Evolutionary conservation across 1,284 basidiomycete species (phyloP).

Genomic region (Apiotrichum montevideense): DNA sequence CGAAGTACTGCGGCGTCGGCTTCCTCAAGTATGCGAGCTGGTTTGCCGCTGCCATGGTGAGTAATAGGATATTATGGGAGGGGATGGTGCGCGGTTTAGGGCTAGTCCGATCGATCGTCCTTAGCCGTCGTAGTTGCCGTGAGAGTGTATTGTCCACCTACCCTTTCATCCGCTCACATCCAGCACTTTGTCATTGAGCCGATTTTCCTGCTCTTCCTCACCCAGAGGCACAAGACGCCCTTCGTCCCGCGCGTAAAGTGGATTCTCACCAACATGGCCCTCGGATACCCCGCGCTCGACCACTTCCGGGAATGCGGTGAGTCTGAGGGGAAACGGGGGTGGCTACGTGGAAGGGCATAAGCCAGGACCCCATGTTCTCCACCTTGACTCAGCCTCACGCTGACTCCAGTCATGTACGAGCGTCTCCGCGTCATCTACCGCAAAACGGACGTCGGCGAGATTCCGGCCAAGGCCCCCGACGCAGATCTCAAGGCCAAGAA

Average conservation of each 20-base stretch:
- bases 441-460: slow-evolving; percentile 32
- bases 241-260: slow-evolving; percentile 21
- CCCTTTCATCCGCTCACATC: too few species aligned
- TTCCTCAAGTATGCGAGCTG: slow-evolving; percentile 15
- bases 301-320: slow-evolving; percentile 34
- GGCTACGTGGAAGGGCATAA: too few species aligned
- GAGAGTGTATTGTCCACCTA: too few species aligned
- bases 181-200: slow-evolving; percentile 23
- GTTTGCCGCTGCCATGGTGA: slow-evolving; percentile 26
- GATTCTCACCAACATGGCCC: slow-evolving; percentile 22
- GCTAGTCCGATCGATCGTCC: too few species aligned
- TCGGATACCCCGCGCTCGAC: slow-evolving; percentile 33
- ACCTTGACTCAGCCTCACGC: not conserved
- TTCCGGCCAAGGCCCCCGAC: slow-evolving; percentile 7
- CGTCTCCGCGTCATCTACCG: slow-evolving; percentile 24
- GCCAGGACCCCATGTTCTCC: too few species aligned
- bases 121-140: too few species aligned
- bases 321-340: slow-evolving; percentile 1
- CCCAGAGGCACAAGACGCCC: slow-evolving; percentile 13
- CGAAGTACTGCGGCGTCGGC: slow-evolving; percentile 9
- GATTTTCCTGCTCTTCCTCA: slow-evolving; percentile 10
- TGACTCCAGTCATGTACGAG: slow-evolving; percentile 29
- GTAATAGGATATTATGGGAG: slow-evolving; percentile 6
- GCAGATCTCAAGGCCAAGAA: slow-evolving; percentile 4
- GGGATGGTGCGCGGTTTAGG: too few species aligned